Conservation (phyloP, 768 basidiomycete genomes). For the Tylopilus balloui region DNA sequence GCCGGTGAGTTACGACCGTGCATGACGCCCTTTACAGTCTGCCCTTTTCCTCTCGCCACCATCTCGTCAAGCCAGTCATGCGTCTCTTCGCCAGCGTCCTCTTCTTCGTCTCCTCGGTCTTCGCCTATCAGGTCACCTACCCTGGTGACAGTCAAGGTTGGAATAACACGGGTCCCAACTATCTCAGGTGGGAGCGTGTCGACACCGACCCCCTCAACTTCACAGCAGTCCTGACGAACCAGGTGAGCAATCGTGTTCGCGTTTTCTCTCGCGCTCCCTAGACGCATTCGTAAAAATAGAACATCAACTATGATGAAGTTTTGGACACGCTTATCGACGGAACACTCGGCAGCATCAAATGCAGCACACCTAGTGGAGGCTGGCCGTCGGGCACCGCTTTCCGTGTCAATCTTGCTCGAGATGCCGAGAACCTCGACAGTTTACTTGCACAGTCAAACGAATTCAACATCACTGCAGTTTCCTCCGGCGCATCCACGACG, state of each 20-base stretch:
- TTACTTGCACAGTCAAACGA: conserved; percentile 69
- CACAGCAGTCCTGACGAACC: conserved; percentile 62
- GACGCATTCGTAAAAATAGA: conserved; percentile 27
- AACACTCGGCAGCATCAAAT: conserved; percentile 32
- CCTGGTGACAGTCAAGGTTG: conserved; percentile 50
- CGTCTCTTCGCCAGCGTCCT: conserved; percentile 39
- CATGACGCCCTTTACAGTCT: not conserved
- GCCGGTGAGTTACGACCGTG: conserved; percentile 7
- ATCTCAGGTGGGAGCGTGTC: conserved; percentile 61
- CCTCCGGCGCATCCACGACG: conserved; percentile 17
- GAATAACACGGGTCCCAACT: conserved; percentile 50
- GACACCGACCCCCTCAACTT: conserved; percentile 65
- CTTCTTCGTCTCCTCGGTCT: conserved; percentile 49
- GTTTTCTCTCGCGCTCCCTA: not conserved
- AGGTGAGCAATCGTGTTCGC: conserved; percentile 34
- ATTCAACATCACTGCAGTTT: conserved; percentile 46
- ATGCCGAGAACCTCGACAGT: conserved; percentile 39
- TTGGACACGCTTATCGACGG: conserved; percentile 56
- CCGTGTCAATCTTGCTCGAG: conserved; percentile 68
- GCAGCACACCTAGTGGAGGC: conserved; percentile 56
- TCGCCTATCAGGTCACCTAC: conserved; percentile 58
- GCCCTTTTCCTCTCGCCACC: not conserved
- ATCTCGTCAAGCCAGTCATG: conserved; percentile 32
- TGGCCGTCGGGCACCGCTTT: conserved; percentile 62
- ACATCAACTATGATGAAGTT: conserved; percentile 39